Evolutionary conservation across 2,329 filamentous ascomycete genomes (phyloP).

Genomic region (Monosporascus sp.): DNA sequence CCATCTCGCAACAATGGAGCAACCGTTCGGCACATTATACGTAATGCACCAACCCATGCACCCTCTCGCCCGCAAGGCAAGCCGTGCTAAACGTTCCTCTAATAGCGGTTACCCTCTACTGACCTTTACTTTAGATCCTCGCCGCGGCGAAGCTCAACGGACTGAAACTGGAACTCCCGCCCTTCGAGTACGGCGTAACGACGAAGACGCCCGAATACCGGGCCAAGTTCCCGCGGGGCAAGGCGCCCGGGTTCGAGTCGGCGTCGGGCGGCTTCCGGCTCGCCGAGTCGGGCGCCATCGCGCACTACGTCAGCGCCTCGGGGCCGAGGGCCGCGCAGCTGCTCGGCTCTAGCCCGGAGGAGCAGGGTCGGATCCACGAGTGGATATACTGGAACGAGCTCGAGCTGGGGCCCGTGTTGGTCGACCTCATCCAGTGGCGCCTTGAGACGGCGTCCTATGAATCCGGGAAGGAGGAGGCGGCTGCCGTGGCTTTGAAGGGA

Average conservation of each 20-base stretch:
- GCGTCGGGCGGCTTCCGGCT: conserved; percentile 16
- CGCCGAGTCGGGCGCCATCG: conserved; percentile 33
- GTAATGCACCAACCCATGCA: not conserved
- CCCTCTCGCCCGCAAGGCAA: not conserved
- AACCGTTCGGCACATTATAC: not conserved
- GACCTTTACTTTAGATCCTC: not conserved
- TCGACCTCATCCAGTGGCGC: not conserved
- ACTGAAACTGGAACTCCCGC: conserved; percentile 8
- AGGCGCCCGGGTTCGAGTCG: conserved; percentile 31
- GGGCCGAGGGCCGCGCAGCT: conserved; percentile 30
- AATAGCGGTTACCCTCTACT: not conserved
- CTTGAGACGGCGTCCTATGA: not conserved
- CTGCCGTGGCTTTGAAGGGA: not conserved
- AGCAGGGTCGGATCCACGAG: conserved; percentile 30
- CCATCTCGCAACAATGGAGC: not conserved
- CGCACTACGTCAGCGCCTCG: conserved; percentile 30
- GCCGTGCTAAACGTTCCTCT: not conserved
- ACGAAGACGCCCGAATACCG: conserved; percentile 30
- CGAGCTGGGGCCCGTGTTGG: not conserved
- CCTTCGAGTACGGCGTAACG: conserved; percentile 26
- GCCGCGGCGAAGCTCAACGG: conserved; percentile 17
- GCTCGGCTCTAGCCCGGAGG: conserved; percentile 24
- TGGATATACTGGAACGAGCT: conserved; percentile 28
- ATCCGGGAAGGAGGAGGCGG: not conserved
- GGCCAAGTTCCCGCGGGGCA: conserved; percentile 34